phyloP scores from a whole-genome alignment of 257 asterid species.

The Forsythia viridissima region DNA sequence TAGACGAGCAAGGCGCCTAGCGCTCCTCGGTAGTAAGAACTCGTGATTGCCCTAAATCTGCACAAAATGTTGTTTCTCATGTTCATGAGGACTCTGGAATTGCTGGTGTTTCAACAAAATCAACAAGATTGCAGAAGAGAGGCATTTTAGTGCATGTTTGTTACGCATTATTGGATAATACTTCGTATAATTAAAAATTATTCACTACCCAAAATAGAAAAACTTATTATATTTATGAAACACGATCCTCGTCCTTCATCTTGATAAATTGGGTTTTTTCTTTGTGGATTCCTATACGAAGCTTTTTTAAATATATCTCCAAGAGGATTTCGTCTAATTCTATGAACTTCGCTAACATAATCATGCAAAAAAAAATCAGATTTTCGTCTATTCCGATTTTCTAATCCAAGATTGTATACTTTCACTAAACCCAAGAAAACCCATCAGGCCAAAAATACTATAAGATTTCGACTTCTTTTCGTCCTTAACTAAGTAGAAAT shows the following conservation, averaged over 20 bases:
- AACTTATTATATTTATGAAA: neutral
- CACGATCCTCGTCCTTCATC: neutral
- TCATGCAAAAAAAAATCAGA: neutral
- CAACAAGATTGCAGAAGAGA: neutral
- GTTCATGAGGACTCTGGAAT: neutral
- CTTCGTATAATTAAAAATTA: no score
- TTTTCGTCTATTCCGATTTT: neutral
- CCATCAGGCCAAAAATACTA: neutral
- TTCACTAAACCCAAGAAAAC: neutral
- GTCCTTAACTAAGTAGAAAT: neutral
- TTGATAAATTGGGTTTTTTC: no score
- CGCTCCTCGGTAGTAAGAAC: conserved; percentile 90
- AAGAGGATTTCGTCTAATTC: neutral
- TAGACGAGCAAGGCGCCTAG: conserved; percentile 76
- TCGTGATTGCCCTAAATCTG: conserved; percentile 88
- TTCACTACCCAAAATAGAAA: neutral
- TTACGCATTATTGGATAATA: neutral
- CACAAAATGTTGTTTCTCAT: neutral
- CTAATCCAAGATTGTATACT: neutral
- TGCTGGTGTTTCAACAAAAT: no score
- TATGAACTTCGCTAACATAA: no score
- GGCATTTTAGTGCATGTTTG: neutral
- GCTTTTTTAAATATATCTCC: no score
- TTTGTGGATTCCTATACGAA: no score
- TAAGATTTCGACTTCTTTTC: neutral